phyloP scores from a whole-genome alignment of 1,284 basidiomycete genomes.

The Ceratobasidium sp. region DNA sequence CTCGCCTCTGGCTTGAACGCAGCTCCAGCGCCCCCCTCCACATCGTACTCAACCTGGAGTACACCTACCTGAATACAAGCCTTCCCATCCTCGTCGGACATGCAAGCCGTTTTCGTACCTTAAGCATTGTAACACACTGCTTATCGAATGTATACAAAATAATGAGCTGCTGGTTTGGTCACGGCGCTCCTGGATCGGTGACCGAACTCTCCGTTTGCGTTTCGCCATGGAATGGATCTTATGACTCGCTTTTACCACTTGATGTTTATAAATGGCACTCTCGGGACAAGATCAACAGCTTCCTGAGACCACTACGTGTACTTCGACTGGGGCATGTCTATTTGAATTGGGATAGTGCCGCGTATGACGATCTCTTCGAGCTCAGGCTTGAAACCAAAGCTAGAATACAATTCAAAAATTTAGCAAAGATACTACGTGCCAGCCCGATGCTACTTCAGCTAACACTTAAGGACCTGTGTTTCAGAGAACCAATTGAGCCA shows the following conservation, averaged over 20 bases:
- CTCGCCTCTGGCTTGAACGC: neutral
- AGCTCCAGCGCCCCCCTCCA: neutral
- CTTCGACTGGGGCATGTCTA: neutral
- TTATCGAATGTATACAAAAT: neutral
- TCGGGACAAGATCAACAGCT: neutral
- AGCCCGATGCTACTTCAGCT: too few relatives aligned
- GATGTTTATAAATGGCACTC: too few relatives aligned
- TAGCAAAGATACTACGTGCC: too few relatives aligned
- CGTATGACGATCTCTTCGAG: neutral
- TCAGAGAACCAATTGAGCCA: too few relatives aligned
- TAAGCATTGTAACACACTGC: neutral
- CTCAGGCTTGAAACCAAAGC: neutral
- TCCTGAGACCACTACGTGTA: neutral
- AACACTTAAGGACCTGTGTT: too few relatives aligned
- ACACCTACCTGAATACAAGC: too few relatives aligned
- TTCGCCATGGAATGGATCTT: neutral
- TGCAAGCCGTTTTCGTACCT: slow-evolving; percentile 8
- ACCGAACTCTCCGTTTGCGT: neutral
- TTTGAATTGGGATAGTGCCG: neutral
- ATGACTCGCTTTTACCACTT: neutral
- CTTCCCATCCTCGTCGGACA: neutral
- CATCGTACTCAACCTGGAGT: neutral
- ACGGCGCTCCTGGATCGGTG: slow-evolving; percentile 7
- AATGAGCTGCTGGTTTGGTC: neutral
- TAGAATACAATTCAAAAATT: too few relatives aligned